Evolutionary conservation across 805 yeast species (phyloP).

Genomic region (Pichia paraexigua): DNA sequence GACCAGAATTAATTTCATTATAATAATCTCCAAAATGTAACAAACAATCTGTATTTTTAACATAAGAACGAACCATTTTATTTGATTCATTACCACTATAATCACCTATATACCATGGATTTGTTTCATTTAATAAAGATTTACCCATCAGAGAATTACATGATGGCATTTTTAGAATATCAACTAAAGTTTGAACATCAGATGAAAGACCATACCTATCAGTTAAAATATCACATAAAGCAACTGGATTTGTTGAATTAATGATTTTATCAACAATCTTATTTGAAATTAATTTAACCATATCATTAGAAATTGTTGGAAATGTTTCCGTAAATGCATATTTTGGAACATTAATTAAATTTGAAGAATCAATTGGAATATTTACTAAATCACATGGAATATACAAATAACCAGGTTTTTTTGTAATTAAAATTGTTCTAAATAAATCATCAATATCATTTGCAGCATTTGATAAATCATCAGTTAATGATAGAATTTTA

Average conservation of each 20-base stretch:
- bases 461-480: slow-evolving; percentile 40
- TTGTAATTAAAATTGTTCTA: slow-evolving; percentile 40
- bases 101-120: slow-evolving; percentile 57
- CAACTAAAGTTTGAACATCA: slow-evolving; percentile 41
- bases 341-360: slow-evolving; percentile 16
- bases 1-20: slow-evolving; percentile 67
- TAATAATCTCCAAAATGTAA: slow-evolving; percentile 61
- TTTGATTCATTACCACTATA: slow-evolving; percentile 58
- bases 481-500: slow-evolving; percentile 41
- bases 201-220: slow-evolving; percentile 48
- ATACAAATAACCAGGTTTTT: slow-evolving; percentile 77
- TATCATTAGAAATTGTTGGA: slow-evolving; percentile 18
- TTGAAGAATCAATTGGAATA: slow-evolving; percentile 29
- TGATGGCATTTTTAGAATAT: slow-evolving; percentile 43
- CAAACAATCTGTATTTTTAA: slow-evolving; percentile 55
- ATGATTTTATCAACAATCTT: slow-evolving; percentile 45
- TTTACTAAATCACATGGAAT: slow-evolving; percentile 67
- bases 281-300: slow-evolving; percentile 18
- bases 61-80: slow-evolving; percentile 39
- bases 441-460: slow-evolving; percentile 64
- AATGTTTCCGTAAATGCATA: slow-evolving; percentile 16
- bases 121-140: slow-evolving; percentile 64
- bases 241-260: slow-evolving; percentile 47
- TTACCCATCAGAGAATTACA: slow-evolving; percentile 64
- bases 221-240: slow-evolving; percentile 65